These are phyloP conservation scores for Ambispora gerdemannii DNA, from an alignment of 192 early-diverging fungal species.

Conservation along the genomic window DNA sequence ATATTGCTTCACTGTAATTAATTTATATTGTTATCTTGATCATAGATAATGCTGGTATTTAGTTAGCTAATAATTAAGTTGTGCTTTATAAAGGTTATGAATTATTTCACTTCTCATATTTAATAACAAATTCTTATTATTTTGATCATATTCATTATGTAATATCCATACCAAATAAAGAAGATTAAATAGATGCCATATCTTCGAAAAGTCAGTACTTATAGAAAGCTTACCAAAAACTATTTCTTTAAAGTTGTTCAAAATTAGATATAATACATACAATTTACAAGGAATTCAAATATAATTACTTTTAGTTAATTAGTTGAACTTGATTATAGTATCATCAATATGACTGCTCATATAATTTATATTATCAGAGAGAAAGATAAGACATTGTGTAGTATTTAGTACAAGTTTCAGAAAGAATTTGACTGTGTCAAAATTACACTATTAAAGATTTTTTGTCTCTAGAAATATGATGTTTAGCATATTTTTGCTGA, in stretches of 20 bases:
- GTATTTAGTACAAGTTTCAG: constrained; percentile 2
- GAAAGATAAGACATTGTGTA: constrained; percentile 3
- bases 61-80: background rate
- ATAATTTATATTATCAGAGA: constrained; percentile 13
- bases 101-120: constrained; percentile 16
- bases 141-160: background rate
- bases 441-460: background rate
- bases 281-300: too few relatives aligned
- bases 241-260: constrained; percentile 7
- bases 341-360: background rate
- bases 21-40: background rate
- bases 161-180: constrained; percentile 3
- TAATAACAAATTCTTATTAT: background rate
- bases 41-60: background rate
- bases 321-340: background rate
- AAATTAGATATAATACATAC: background rate
- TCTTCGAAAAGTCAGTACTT: constrained; percentile 4
- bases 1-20: too few relatives aligned
- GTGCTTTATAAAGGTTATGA: constrained; percentile 6
- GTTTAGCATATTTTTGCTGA: background rate
- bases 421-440: background rate
- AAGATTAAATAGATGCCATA: background rate
- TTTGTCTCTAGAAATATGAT: constrained; percentile 2
- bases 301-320: background rate
- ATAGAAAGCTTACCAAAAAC: background rate